phyloP scores from a whole-genome alignment of 345 rosid species.

The Aquilaria yunnanensis region DNA sequence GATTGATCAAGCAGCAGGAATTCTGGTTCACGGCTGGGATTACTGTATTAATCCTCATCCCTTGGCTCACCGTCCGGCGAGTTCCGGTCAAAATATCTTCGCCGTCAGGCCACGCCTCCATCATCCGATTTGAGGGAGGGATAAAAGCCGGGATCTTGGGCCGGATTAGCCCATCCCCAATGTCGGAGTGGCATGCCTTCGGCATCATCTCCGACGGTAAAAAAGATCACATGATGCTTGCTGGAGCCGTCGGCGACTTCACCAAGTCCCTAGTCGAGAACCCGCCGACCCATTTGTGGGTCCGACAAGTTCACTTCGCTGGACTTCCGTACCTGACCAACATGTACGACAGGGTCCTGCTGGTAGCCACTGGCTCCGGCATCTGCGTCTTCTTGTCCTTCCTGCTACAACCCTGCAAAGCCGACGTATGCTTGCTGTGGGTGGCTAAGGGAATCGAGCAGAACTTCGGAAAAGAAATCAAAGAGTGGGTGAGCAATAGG shows the following conservation, averaged over 20 bases:
- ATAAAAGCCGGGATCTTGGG: constrained; percentile 69
- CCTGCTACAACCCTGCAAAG: constrained; percentile 57
- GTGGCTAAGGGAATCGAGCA: constrained; percentile 71
- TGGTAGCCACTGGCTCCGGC: constrained; percentile 86
- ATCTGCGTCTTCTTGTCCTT: constrained; percentile 81
- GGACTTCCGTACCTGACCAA: constrained; percentile 71
- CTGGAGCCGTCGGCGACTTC: constrained; percentile 88
- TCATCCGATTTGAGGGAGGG: constrained; percentile 68
- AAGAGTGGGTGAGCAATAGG: constrained; percentile 42
- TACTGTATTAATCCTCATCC: constrained; percentile 47
- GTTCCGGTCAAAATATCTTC: constrained; percentile 46
- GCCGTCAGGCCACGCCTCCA: constrained; percentile 72
- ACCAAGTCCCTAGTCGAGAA: constrained; percentile 56
- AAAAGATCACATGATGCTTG: constrained; percentile 78
- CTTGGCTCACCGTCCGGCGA: constrained; percentile 73
- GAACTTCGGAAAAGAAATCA: constrained; percentile 63
- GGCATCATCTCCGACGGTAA: constrained; percentile 78
- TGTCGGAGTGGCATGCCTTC: constrained; percentile 92
- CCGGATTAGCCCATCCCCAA: constrained; percentile 86
- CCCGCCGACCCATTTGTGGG: constrained; percentile 80
- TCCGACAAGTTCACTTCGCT: constrained; percentile 64
- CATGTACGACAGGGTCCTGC: constrained; percentile 65
- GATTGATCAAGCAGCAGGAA: constrained; percentile 45
- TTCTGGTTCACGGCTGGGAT: constrained; percentile 76
- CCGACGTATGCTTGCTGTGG: constrained; percentile 60